Evolutionary conservation across 1,284 basidiomycete species (phyloP).

Genomic region (Porodaedalea pini): DNA sequence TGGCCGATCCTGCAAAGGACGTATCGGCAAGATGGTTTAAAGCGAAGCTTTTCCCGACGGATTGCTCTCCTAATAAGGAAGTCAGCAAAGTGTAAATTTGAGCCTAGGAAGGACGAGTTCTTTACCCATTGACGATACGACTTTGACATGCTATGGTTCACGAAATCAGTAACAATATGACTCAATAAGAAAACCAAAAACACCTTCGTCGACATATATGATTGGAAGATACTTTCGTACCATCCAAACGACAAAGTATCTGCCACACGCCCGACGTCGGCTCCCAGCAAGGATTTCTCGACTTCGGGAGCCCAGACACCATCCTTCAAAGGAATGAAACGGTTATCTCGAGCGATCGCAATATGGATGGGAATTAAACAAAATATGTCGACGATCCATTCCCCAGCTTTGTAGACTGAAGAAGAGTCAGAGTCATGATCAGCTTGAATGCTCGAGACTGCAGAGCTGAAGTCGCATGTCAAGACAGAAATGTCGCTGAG

Average conservation of each 20-base stretch:
- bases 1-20: constrained; percentile 63
- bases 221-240: constrained; percentile 63
- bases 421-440: constrained; percentile 23
- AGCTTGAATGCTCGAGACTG: constrained; percentile 22
- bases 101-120: constrained; percentile 9
- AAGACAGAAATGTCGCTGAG: constrained; percentile 37
- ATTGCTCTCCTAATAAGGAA: constrained; percentile 45
- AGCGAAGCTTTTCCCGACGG: constrained; percentile 59
- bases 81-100: not conserved
- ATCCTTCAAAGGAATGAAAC: constrained; percentile 58
- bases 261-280: constrained; percentile 54
- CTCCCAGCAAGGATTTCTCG: constrained; percentile 53
- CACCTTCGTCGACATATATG: constrained; percentile 58
- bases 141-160: constrained; percentile 48
- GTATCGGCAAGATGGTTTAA: constrained; percentile 62
- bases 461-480: constrained; percentile 25
- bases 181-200: not conserved
- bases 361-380: constrained; percentile 65
- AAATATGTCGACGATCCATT: constrained; percentile 59
- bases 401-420: constrained; percentile 44
- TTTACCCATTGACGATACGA: constrained; percentile 63
- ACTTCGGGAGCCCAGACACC: constrained; percentile 47
- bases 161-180: not conserved
- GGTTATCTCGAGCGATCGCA: constrained; percentile 53
- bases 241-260: constrained; percentile 57